phyloP scores from a whole-genome alignment of 768 basidiomycete species.

The Russula lepida region DNA sequence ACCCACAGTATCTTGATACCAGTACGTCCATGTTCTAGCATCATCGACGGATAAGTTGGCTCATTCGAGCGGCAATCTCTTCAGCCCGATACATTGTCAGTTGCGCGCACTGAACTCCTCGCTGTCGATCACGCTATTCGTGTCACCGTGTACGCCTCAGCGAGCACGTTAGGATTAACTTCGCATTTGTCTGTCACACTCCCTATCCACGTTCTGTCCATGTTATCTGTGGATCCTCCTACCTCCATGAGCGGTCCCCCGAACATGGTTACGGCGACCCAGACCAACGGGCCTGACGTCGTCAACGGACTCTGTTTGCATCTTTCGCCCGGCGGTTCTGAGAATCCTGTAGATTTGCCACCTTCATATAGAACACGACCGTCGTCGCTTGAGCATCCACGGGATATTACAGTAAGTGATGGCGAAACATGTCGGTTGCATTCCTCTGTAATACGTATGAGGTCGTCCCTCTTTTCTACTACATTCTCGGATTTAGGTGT shows the following conservation, averaged over 20 bases:
- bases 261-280: not conserved
- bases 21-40: conserved; percentile 38
- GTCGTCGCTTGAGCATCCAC: conserved; percentile 2
- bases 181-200: conserved; percentile 62
- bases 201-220: conserved; percentile 73
- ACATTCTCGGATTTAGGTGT: not conserved
- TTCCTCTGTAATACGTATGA: not conserved
- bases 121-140: conserved; percentile 71
- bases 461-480: not conserved
- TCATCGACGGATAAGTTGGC: not conserved
- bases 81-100: conserved; percentile 62
- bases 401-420: conserved; percentile 1
- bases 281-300: not conserved
- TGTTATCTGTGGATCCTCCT: conserved; percentile 79
- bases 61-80: not conserved
- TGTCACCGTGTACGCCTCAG: conserved; percentile 52
- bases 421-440: not conserved
- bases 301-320: not conserved
- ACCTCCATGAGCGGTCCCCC: conserved; percentile 30
- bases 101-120: conserved; percentile 58
- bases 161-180: conserved; percentile 31
- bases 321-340: not conserved
- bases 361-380: conserved; percentile 13
- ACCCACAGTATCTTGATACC: conserved; percentile 65
- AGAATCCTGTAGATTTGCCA: not conserved